Evolutionary conservation across 2,329 filamentous ascomycete species (phyloP), one percentile per base, ranked within the genome.

Genomic region (Aspergillus unguis): DNA sequence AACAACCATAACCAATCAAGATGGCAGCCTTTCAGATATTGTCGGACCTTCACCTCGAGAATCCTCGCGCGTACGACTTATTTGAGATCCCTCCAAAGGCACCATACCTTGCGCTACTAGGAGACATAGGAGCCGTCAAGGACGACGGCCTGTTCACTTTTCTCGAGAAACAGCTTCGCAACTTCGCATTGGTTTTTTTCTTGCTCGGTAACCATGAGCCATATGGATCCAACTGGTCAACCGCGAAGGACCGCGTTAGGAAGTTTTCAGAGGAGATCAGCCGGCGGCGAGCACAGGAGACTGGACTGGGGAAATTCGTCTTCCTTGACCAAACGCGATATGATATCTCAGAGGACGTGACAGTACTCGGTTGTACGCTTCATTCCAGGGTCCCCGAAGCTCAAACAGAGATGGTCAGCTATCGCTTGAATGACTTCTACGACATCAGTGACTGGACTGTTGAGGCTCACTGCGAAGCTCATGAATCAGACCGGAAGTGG

Each of bases 21-120:
- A 63, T 67, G 62, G 56, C 56, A 29, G 41, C 36, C 31, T 55
- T 74, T 48, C 71, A 83, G 57, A 75, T 84, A 43, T 52, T 84
- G n/a, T 83, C 81, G 0, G 81, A 85, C 63, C 70, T 85, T 3
- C 81, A 85, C 55, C 71, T 85, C 6, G 80, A 85, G 60, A 60
- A 63, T 6, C 73, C 76, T 0, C 69, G 72, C 40, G 67, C 69
- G 17, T 85, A 84, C 62, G 75, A 80, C 56, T 25, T 69, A 26
- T 84, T 79, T 58, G 61, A 77, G 2, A 77, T 83, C 25, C 45
- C 60, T 0, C 75, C 77, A 1, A 70, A 66, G 45, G 77, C 80
- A 1, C 77, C 77, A 0, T 74, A 77, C 52, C 71, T 85, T 2
- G 81, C 79, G 0, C 71, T 85, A 0, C 71, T 84, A 0, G 82